Evolutionary conservation across 768 basidiomycete genomes (phyloP).

Genomic region (Infundibulicybe gibba): DNA sequence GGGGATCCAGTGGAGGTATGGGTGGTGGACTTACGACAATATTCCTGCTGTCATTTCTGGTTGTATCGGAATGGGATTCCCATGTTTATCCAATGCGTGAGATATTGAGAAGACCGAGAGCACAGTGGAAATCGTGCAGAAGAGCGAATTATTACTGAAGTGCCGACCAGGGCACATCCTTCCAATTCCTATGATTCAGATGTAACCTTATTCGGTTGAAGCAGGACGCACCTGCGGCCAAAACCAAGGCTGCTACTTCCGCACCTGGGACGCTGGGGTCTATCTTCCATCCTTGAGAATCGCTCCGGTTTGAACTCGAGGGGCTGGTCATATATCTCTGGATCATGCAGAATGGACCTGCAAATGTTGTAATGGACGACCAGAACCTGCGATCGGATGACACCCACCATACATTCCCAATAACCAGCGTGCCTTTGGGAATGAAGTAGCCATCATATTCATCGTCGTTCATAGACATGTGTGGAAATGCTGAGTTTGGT

Average conservation of each 20-base stretch:
- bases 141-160: conserved; percentile 17
- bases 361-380: too few relatives aligned
- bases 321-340: conserved; percentile 11
- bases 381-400: not conserved
- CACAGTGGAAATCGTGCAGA: conserved; percentile 17
- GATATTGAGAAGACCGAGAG: too few relatives aligned
- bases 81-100: conserved; percentile 12
- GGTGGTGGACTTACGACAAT: not conserved
- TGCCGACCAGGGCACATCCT: conserved; percentile 22
- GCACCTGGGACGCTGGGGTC: conserved; percentile 1
- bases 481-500: too few relatives aligned
- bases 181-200: too few relatives aligned
- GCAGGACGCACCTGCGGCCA: conserved; percentile 3
- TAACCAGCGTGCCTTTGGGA: not conserved
- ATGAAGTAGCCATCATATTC: too few relatives aligned
- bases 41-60: too few relatives aligned
- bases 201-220: not conserved
- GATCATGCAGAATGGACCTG: conserved; percentile 21
- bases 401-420: not conserved
- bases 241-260: conserved; percentile 7
- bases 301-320: conserved; percentile 15
- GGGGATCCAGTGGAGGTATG: not conserved
- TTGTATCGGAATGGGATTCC: conserved; percentile 10
- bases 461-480: not conserved
- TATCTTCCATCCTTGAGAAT: conserved; percentile 10